Percentiles rank a stretch among this genome's conserved stretches.
phyloP scores from a whole-genome alignment of 495 filamentous ascomycete species.

The Trichoderma gamsii region DNA sequence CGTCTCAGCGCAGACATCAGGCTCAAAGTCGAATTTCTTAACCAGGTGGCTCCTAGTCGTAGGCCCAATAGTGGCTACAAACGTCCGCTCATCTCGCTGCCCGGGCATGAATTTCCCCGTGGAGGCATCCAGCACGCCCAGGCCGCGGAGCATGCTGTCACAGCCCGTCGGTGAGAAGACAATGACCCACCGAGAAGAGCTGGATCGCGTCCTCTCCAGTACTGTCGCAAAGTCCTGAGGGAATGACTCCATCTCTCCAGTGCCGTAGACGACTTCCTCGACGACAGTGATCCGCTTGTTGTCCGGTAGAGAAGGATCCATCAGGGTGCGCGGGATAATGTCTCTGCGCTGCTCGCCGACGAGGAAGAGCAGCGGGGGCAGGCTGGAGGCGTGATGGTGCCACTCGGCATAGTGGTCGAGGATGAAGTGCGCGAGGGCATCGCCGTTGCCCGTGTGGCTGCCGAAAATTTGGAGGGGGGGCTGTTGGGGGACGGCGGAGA shows the following conservation, averaged over 20 bases:
- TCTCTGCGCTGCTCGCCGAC: constrained; percentile 83
- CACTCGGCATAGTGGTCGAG: constrained; percentile 58
- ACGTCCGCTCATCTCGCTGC: constrained; percentile 36
- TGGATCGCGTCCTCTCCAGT: constrained; percentile 36
- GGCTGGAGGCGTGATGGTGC: constrained; percentile 31
- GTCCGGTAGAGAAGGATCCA: constrained; percentile 38
- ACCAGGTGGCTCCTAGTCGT: constrained; percentile 77
- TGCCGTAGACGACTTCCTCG: constrained; percentile 81
- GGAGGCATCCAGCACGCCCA: constrained; percentile 50
- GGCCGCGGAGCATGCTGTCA: constrained; percentile 65
- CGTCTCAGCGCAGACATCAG: constrained; percentile 74
- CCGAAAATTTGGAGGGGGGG: constrained; percentile 57
- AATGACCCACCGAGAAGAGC: constrained; percentile 65
- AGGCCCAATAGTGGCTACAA: constrained; percentile 84
- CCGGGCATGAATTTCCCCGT: constrained; percentile 38
- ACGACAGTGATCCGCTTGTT: constrained; percentile 54
- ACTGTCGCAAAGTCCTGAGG: constrained; percentile 52
- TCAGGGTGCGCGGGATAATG: constrained; percentile 76
- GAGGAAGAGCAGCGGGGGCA: constrained; percentile 71
- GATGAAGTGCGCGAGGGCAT: constrained; percentile 69
- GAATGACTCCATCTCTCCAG: constrained; percentile 71
- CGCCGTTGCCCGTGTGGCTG: constrained; percentile 73
- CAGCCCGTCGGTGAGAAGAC: constrained; percentile 92
- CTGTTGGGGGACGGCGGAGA: constrained; percentile 49
- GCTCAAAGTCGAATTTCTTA: constrained; percentile 58